Percentiles rank a stretch among this genome's conserved stretches.
Evolutionary conservation across 2,329 filamentous ascomycete species (phyloP).

Genomic region (Diplodia mutila): DNA sequence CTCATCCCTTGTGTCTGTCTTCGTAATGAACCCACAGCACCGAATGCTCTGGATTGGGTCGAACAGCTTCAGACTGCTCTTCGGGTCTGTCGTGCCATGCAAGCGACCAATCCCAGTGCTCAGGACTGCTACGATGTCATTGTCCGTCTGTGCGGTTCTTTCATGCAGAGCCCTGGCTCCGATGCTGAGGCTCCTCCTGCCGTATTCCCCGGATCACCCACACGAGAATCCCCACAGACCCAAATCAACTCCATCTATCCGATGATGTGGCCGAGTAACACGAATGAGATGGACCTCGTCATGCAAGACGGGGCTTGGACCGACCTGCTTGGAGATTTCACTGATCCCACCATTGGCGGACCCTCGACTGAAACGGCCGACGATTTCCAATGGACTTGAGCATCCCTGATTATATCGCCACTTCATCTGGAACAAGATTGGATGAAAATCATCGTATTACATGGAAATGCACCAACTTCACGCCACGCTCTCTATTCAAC

Average conservation of each 20-base stretch:
- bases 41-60: conserved; percentile 46
- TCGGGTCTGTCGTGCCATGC: conserved; percentile 44
- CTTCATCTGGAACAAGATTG: neutral
- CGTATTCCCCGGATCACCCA: conserved; percentile 25
- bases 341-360: neutral
- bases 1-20: conserved; percentile 55
- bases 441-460: too few relatives aligned
- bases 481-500: neutral
- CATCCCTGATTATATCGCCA: too few relatives aligned
- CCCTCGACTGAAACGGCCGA: neutral
- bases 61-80: conserved; percentile 47
- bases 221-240: conserved; percentile 29
- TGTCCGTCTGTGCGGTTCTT: conserved; percentile 45
- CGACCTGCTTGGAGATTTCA: conserved; percentile 24
- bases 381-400: conserved; percentile 9
- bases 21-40: conserved; percentile 47
- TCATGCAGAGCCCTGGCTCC: conserved; percentile 14
- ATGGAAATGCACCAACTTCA: neutral
- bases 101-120: conserved; percentile 46
- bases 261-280: conserved; percentile 32
- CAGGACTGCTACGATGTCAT: conserved; percentile 50
- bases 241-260: conserved; percentile 31
- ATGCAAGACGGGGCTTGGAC: conserved; percentile 31
- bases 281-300: conserved; percentile 29
- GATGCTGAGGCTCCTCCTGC: conserved; percentile 22